Evolutionary conservation across 139 green algal species (phyloP), one percentile per base, ranked within the genome.

Genomic region (Chlorella sorokiniana): DNA sequence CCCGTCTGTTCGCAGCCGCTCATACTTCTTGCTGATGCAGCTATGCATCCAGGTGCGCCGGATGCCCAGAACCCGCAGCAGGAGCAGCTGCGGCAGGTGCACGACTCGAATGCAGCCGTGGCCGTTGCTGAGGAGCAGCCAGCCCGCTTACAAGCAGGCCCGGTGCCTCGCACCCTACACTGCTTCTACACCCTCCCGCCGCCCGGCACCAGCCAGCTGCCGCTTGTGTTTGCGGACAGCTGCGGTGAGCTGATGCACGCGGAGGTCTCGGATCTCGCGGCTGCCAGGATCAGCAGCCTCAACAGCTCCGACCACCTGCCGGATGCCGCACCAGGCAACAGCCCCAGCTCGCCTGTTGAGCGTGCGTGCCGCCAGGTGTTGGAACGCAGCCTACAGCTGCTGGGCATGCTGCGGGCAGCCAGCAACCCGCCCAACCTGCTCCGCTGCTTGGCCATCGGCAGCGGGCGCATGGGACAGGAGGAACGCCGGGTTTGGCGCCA

Each of bases 231-330:
- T 10, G 35, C 77, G 35, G 77, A 82, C 77, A 82, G 64, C 45
- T 82, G 77, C 35, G 77, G 77, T 1, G 77, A 82, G 77, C 64
- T 82, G 35, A 31, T 76, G 62, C 77, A 82, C 51, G 64, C 44
- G 8, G 77, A 82, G 45, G 14, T 82, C 22, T 33, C 76, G 16
- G 33, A 75, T 27, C 35, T 8, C 1, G 45, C 61, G 42, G 56
- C 56, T 4, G n/a, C 4, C 40, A 14, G 38, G 5, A 29, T 71
- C 3, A n/a, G 11, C 35, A 42, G 40, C 10, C 6, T 61, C 75
- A 45, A 20, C 59, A 51, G 59, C 59, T 22, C 52, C n/a, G 72
- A 51, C 51, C 68, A 35, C 71, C 71, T 67, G 18, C 4, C 20
- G 18, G 45, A 14, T 35, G 73, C 73, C 10, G 59, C 20, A 3